Evolutionary conservation across 2,329 filamentous ascomycete species (phyloP), one percentile per base, ranked within the genome.

Genomic region (Penicillium thymicola): DNA sequence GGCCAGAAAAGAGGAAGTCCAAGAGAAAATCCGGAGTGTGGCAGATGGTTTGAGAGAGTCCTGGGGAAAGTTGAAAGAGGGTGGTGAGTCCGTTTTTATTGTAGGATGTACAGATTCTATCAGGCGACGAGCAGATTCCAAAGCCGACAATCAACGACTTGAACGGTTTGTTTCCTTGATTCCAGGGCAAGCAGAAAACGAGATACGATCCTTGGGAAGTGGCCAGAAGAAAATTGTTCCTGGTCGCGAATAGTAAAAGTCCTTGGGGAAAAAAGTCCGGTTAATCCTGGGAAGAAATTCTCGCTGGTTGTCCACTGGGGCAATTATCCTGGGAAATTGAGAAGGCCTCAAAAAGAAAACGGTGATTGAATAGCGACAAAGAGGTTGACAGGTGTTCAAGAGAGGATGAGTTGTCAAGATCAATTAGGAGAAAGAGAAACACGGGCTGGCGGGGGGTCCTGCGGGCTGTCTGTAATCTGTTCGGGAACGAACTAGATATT

Each of bases 1-100:
- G 63, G 64, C 67, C 67, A 63, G 64, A 59, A 51, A 61, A 59
- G 60, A 59, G 49, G 56, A 60, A 59, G 47, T 59, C 59, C 60
- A 61, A 59, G 60, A 59, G 49, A 56, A 60, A 61, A 43, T 58
- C 58, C 60, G 37, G 54, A 58, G 46, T 55, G 36, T 56, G 46
- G 59, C 40, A 55, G 55, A 62, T 52, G 23, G 30, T 58, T 52
- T 51, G 44, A 53, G 36, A 34, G 36, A 34, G 45, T 56, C 59
- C 53, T 36, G 34, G 47, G 47, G 42, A 48, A 36, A 54, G 53
- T 51, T 54, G 61, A 55, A 34, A 38, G 51, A 56, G 50, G 52
- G 46, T 59, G 52, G 34, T 45, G 53, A 49, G 46, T 60, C 62
- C 60, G 52, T 59, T 64, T 34, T 56, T 59, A 64, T 63, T 65